Evolutionary conservation across 441 rosid species (phyloP), one percentile per base, ranked within the genome.

Genomic region (Melastoma candidum): DNA sequence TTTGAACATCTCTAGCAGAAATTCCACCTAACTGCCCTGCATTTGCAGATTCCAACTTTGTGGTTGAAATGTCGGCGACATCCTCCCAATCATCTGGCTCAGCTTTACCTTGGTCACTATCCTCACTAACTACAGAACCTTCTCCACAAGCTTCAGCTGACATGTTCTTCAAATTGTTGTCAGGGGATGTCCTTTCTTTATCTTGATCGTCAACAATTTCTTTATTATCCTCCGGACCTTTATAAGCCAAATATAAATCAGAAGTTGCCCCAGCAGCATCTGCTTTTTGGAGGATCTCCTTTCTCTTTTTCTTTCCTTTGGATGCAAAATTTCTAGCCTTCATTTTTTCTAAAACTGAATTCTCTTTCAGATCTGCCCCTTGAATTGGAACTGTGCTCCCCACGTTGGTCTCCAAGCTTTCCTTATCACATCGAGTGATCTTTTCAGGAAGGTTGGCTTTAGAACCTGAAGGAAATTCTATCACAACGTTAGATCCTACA

Each of bases 71-170:
- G 57, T 90, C 99, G 4, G 87, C 97, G 52, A 84, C 96, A 79
- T 87, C 95, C 73, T 94, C 97, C 97, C 97, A 94, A 72, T 94
- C 92, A 71, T 87, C 97, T 12, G 77, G 95, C 70, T 94, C 97
- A 48, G 70, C 62, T 67, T 87, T 89, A 59, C 63, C 64, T 44
- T 67, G 75, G 58, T 64, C 66, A 52, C 56, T 62, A 48, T 67
- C 71, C 53, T 74, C 77, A 22, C 65, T 66, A n/a, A 61, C 61
- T 14, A 45, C 63, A 52, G 72, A 64, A 54, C 65, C 74, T 50
- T 54, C 67, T 59, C 51, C 68, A 49, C 44, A 61, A 47, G 59
- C 60, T 61, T 69, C 78, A 54, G 56, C 61, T 56, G 68, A 60
- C 51, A 58, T 62, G 63, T 59, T 82, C 67, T 74, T 75, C 49